These are phyloP conservation scores for Thelonectria olida DNA, from an alignment of 2,329 filamentous ascomycete genomes.

Conservation along the genomic window DNA sequence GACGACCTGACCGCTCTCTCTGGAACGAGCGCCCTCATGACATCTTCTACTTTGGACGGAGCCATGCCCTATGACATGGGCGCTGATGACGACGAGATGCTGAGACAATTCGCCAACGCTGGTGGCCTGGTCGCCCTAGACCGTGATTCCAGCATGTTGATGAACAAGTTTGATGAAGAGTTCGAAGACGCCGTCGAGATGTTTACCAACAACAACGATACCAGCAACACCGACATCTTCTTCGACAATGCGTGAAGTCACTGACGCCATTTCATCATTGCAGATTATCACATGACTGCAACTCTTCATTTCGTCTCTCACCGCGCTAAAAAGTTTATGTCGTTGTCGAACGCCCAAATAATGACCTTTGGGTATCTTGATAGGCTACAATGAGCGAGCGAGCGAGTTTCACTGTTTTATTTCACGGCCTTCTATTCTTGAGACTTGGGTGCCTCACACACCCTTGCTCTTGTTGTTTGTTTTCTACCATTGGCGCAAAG, in stretches of 20 bases:
- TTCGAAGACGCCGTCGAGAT: slow-evolving; percentile 59
- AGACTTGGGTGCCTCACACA: slow-evolving; percentile 23
- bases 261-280: neutral
- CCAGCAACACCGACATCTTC: slow-evolving; percentile 61
- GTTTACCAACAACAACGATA: slow-evolving; percentile 59
- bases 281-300: too few relatives aligned
- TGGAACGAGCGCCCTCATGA: slow-evolving; percentile 44
- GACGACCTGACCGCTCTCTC: slow-evolving; percentile 45
- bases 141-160: slow-evolving; percentile 58
- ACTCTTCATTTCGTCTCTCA: neutral
- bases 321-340: slow-evolving; percentile 21
- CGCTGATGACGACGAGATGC: slow-evolving; percentile 56
- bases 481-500: slow-evolving; percentile 3
- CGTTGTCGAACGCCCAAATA: slow-evolving; percentile 13
- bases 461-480: slow-evolving; percentile 32
- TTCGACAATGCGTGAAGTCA: slow-evolving; percentile 51
- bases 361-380: slow-evolving; percentile 24
- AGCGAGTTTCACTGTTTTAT: slow-evolving; percentile 19
- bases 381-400: slow-evolving; percentile 1
- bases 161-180: slow-evolving; percentile 64
- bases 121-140: slow-evolving; percentile 55
- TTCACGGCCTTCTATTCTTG: slow-evolving; percentile 22
- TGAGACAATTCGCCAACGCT: slow-evolving; percentile 53
- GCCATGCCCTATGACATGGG: slow-evolving; percentile 46
- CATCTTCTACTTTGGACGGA: slow-evolving; percentile 45